phyloP scores from a whole-genome alignment of 305 asterid species.

The Fraxinus baroniana region DNA sequence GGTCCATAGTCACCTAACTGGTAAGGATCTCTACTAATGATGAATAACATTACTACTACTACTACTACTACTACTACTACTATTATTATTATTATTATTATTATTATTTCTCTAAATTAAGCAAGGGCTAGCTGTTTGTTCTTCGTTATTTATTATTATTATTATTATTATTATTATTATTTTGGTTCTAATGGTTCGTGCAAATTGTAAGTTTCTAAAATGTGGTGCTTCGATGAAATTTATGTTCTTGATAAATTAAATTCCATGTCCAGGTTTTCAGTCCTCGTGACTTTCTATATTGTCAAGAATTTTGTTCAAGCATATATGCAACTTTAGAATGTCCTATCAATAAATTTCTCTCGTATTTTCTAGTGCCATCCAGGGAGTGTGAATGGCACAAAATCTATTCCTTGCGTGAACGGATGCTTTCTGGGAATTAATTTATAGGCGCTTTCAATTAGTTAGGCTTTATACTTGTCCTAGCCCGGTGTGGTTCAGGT shows the following conservation, averaged over 20 bases:
- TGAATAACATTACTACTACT: background rate
- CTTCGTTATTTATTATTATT: too few relatives aligned
- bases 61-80: too few relatives aligned
- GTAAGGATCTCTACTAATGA: background rate
- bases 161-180: too few relatives aligned
- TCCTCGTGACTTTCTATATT: background rate
- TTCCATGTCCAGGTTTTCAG: background rate
- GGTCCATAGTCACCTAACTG: background rate
- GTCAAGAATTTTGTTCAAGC: background rate
- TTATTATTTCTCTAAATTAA: too few relatives aligned
- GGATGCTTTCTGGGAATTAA: too few relatives aligned
- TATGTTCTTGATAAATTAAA: background rate
- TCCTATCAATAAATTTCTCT: background rate
- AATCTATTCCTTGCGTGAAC: too few relatives aligned
- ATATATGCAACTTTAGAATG: background rate
- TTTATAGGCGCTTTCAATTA: too few relatives aligned
- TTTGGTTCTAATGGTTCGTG: background rate
- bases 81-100: too few relatives aligned
- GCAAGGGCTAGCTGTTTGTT: background rate
- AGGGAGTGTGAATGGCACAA: background rate
- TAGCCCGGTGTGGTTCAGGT: background rate
- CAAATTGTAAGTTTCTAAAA: too few relatives aligned
- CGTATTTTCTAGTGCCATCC: background rate
- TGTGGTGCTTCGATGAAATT: background rate
- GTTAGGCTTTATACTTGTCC: background rate